Evolutionary conservation across 257 asterid species (phyloP).

Genomic region (Scutellaria baicalensis): DNA sequence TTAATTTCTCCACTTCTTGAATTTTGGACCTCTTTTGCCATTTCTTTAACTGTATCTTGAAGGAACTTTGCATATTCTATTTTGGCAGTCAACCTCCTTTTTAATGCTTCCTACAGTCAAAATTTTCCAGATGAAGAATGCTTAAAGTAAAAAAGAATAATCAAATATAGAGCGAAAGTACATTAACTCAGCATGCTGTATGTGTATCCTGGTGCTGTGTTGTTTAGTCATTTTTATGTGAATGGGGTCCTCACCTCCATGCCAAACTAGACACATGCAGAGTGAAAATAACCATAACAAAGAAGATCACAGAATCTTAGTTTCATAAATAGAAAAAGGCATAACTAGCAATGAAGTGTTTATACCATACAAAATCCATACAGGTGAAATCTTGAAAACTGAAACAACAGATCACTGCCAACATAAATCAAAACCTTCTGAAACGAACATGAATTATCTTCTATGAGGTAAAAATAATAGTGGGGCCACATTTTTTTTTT

Average conservation of each 20-base stretch:
- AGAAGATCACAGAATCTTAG: not conserved
- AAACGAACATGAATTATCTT: not conserved
- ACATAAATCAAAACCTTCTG: not conserved
- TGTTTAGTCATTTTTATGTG: not conserved
- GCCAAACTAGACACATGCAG: slow-evolving; percentile 5
- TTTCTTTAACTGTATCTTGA: slow-evolving; percentile 81
- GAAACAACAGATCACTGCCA: not conserved
- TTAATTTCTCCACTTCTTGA: slow-evolving; percentile 70
- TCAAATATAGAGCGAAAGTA: not conserved
- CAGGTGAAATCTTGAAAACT: not conserved
- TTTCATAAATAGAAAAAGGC: not conserved
- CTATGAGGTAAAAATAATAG: not conserved
- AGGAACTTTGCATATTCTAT: slow-evolving; percentile 85
- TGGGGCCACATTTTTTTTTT: not conserved
- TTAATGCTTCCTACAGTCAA: slow-evolving; percentile 60
- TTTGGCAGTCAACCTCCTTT: slow-evolving; percentile 68
- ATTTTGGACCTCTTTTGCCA: slow-evolving; percentile 89
- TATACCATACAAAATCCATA: not conserved
- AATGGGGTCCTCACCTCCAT: not conserved
- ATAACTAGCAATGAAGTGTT: not conserved
- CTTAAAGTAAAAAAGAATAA: slow-evolving; percentile 6
- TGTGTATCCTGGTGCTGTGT: not conserved
- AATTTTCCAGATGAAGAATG: slow-evolving; percentile 4
- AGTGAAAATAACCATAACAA: not conserved
- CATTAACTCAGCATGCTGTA: not conserved